Percentiles rank a stretch among this genome's conserved stretches.
Conservation (phyloP, 345 rosid genomes). For the Excoecaria agallocha region DNA sequence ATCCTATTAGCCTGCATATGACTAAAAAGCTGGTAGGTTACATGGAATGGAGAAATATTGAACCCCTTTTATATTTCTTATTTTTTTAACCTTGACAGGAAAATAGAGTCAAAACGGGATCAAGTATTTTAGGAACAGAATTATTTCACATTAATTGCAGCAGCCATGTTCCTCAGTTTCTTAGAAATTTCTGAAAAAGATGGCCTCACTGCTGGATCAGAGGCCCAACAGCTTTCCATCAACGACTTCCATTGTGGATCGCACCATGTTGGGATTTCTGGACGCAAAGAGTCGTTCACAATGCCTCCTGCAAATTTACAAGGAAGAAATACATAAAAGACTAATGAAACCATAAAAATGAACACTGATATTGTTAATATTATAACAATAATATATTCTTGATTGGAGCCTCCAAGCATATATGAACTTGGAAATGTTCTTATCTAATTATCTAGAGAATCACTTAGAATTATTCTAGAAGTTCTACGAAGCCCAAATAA, state of each 20-base stretch:
- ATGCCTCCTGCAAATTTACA: slow-evolving; percentile 66
- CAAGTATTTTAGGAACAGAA: slow-evolving; percentile 6
- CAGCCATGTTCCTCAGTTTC: slow-evolving; percentile 94
- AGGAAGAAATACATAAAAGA: not conserved
- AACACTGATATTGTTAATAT: not conserved
- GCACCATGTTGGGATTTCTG: slow-evolving; percentile 90
- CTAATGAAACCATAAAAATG: not conserved
- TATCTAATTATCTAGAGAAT: not conserved
- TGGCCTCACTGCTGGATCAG: slow-evolving; percentile 89
- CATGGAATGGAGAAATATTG: slow-evolving; percentile 20
- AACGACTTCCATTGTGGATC: slow-evolving; percentile 96
- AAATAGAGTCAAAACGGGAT: slow-evolving; percentile 16
- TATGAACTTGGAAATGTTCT: not conserved
- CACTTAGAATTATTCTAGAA: not conserved
- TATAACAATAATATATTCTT: not conserved
- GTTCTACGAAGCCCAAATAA: not conserved
- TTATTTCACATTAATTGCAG: slow-evolving; percentile 84
- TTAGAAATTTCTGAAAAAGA: slow-evolving; percentile 85
- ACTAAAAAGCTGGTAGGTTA: slow-evolving; percentile 21
- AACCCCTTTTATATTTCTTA: slow-evolving; percentile 4
- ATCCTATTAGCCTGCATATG: slow-evolving; percentile 30
- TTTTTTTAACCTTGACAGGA: slow-evolving; percentile 19
- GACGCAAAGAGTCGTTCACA: slow-evolving; percentile 88
- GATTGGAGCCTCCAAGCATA: not conserved
- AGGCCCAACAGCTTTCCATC: slow-evolving; percentile 91